phyloP scores from a whole-genome alignment of 768 basidiomycete genomes.

The Rhodocollybia butyracea region DNA sequence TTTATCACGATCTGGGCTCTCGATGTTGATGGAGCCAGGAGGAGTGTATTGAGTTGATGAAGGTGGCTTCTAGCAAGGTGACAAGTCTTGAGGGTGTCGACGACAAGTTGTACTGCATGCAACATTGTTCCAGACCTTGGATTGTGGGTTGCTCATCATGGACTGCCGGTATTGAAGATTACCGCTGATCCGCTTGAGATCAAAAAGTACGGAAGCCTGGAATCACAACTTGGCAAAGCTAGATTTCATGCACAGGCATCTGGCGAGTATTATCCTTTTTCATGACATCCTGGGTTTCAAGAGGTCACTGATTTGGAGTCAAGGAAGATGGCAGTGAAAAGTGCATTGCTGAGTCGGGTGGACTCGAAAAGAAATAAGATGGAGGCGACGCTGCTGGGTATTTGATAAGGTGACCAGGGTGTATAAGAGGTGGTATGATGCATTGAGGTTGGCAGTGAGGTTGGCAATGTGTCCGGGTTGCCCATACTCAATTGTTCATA shows the following conservation, averaged over 20 bases:
- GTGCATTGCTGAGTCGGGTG: constrained; percentile 72
- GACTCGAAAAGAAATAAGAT: constrained; percentile 46
- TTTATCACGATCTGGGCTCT: constrained; percentile 80
- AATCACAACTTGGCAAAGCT: constrained; percentile 90
- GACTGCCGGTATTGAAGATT: constrained; percentile 54
- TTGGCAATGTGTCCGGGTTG: constrained; percentile 67
- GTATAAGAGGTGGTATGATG: constrained; percentile 89
- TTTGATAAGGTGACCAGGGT: constrained; percentile 84
- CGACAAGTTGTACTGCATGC: constrained; percentile 74
- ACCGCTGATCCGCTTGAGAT: constrained; percentile 73
- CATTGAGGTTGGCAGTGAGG: constrained; percentile 67
- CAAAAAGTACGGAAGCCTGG: constrained; percentile 68
- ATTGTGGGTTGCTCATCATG: constrained; percentile 80
- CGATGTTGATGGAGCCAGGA: constrained; percentile 23
- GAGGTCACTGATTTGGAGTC: constrained; percentile 96
- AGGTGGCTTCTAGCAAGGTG: constrained; percentile 79
- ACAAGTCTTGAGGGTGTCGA: constrained; percentile 83
- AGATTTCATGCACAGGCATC: constrained; percentile 58
- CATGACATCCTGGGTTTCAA: constrained; percentile 85
- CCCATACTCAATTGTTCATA: constrained; percentile 79
- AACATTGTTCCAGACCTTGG: constrained; percentile 78
- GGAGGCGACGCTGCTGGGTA: constrained; percentile 19
- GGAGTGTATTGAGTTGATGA: constrained; percentile 69
- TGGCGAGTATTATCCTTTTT: constrained; percentile 79
- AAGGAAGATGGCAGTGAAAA: constrained; percentile 90